phyloP scores from a whole-genome alignment of 768 basidiomycete species.

The Psilocybe sp. region DNA sequence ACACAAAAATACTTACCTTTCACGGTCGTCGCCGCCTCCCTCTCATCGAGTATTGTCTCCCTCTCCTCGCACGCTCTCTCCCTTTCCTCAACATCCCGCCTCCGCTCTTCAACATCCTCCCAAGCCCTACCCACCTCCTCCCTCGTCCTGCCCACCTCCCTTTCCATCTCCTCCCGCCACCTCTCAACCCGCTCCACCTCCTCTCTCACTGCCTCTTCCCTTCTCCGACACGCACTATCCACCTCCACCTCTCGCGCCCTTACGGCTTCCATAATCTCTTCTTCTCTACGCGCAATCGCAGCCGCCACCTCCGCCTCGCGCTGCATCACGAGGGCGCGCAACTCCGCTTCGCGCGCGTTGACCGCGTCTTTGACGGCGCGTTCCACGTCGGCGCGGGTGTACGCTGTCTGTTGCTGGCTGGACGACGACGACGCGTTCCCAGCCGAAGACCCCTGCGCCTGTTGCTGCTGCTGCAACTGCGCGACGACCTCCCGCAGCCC shows the following conservation, averaged over 20 bases:
- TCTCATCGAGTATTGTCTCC: conserved; percentile 38
- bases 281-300: conserved; percentile 64
- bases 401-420: conserved; percentile 39
- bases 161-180: conserved; percentile 32
- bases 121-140: conserved; percentile 27
- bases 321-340: conserved; percentile 59
- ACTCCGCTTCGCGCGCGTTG: conserved; percentile 61
- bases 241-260: conserved; percentile 61
- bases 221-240: conserved; percentile 48
- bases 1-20: conserved; percentile 15
- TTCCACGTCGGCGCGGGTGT: conserved; percentile 30
- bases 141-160: conserved; percentile 47
- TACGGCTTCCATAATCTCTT: conserved; percentile 71
- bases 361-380: conserved; percentile 55
- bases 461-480: conserved; percentile 32
- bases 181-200: conserved; percentile 25
- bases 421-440: conserved; percentile 41
- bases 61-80: conserved; percentile 50
- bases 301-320: conserved; percentile 69
- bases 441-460: no score
- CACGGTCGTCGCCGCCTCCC: background rate
- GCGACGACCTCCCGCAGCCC: conserved; percentile 44
- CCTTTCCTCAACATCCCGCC: conserved; percentile 45
- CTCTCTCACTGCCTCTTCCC: conserved; percentile 49
- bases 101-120: conserved; percentile 13